A percentile compares a stretch with the other conserved stretches of the same genome.
Evolutionary conservation across 257 asterid genomes (phyloP).

Genomic region (Solanum raphanifolium): DNA sequence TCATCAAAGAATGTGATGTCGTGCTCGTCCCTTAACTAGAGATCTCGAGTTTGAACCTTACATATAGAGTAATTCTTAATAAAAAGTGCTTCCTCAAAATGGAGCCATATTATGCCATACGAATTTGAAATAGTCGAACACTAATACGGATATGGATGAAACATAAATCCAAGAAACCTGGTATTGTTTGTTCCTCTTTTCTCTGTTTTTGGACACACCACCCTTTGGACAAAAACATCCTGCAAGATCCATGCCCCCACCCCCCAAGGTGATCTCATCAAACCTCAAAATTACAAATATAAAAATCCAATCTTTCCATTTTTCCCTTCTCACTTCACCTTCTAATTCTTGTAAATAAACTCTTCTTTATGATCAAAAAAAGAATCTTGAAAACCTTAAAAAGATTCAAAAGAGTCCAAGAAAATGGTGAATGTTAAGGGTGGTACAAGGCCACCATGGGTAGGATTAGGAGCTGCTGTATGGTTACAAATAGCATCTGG

Average conservation of each 20-base stretch:
- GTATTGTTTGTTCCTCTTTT: background rate
- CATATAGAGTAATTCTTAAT: rapidly evolving
- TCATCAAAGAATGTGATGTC: too few species aligned
- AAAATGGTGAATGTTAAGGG: constrained; percentile 32
- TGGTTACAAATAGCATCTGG: constrained; percentile 71
- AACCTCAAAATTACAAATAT: background rate
- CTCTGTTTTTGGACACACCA: background rate
- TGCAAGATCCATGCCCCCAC: background rate
- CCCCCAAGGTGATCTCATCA: background rate
- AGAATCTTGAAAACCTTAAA: background rate
- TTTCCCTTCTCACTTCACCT: background rate
- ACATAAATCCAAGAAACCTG: background rate
- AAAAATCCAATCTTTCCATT: background rate
- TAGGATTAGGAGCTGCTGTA: constrained; percentile 62
- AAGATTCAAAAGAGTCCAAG: background rate
- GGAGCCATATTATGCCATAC: rapidly evolving
- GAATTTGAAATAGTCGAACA: rapidly evolving
- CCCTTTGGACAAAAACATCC: background rate
- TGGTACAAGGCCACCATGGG: constrained; percentile 77
- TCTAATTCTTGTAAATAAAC: background rate
- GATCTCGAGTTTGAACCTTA: rapidly evolving
- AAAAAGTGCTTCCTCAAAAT: too few species aligned
- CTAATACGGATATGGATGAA: rapidly evolving
- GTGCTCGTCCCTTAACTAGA: too few species aligned
- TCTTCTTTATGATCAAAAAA: background rate